Evolutionary conservation across 768 basidiomycete species (phyloP).

Genomic region (Lentinula detonsa): DNA sequence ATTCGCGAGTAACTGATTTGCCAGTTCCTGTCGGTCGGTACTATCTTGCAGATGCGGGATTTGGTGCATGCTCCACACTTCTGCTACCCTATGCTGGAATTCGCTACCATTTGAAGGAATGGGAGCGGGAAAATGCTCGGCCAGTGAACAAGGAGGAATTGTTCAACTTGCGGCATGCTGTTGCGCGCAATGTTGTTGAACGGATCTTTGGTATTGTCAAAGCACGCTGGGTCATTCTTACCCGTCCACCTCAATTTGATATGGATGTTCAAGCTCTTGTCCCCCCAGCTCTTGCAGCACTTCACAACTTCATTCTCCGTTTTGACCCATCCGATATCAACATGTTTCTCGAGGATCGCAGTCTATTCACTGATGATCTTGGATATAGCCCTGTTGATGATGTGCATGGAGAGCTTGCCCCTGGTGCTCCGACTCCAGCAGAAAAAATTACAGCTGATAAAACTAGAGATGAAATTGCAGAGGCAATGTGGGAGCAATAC

Average conservation of each 20-base stretch:
- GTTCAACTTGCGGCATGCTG: constrained; percentile 4
- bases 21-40: constrained; percentile 12
- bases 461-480: constrained; percentile 17
- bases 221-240: constrained; percentile 11
- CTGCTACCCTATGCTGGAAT: constrained; percentile 19
- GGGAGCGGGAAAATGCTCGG: constrained; percentile 10
- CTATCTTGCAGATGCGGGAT: constrained; percentile 16
- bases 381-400: not conserved
- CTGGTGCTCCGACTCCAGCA: not conserved
- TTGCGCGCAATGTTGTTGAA: constrained; percentile 4
- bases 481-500: constrained; percentile 20
- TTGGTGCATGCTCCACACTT: constrained; percentile 11
- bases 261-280: constrained; percentile 14
- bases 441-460: constrained; percentile 7
- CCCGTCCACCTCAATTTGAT: constrained; percentile 3
- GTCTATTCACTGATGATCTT: not conserved
- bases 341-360: not conserved
- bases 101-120: constrained; percentile 20
- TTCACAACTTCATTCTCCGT: constrained; percentile 18
- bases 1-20: constrained; percentile 11
- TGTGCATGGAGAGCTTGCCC: not conserved
- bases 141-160: not conserved
- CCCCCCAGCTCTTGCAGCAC: constrained; percentile 9
- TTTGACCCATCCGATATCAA: constrained; percentile 12
- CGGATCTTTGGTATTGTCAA: constrained; percentile 10